Base-by-base conservation (phyloP, 2,329 filamentous ascomycete genomes). In the Peltaster fructicola region DNA sequence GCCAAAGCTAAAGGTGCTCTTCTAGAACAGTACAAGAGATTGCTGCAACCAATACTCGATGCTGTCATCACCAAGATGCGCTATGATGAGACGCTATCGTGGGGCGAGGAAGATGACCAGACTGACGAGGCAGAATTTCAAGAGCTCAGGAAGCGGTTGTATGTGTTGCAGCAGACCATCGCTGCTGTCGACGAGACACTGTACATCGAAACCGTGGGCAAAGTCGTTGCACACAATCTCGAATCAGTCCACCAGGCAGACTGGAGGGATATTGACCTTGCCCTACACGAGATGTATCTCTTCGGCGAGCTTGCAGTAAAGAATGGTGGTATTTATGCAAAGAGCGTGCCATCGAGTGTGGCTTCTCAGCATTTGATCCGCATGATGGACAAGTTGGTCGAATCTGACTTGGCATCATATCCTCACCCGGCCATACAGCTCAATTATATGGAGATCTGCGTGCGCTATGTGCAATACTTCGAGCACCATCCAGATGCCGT, bases 401-500 rank as follows among this genome's bases (percentile, higher is more conserved):
- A 88, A 48, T 91, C 81, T 36, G 81, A 79, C 38, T 76, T 93
- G 37, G 74, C 80, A 30, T 75, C 65, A 20, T 90, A 85, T 50
- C 71, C 74, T 9, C 88, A 95, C 47, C 85, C 88, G 2, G 81
- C 84, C 9, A 84, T 93, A 25, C 70, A 93, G 35, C 62, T 98
- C 12, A 82, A 93, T 53, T 98, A 91, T 46, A 93, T 98, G 84
- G 88, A 98, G 50, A 91, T 92, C 17, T 92, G 84, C 49, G 84
- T 92, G 27, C 74, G 88, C 24, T 98, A 98, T 53, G 79, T 75
- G 47, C 68, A 73, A 14, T 91, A 93, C 50, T 95, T 98, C 47
- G 84, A 95, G 45, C 70, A 71, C 28, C 78, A 92, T 44, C 63
- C 72, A 15, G 62, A 74, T 12, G 73, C 80, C 32, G 90, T 95